A percentile compares a stretch with the other conserved stretches of the same genome.
These are phyloP conservation scores for Claviceps digitariae DNA, from an alignment of 2,329 filamentous ascomycete genomes.

Conservation along the genomic window DNA sequence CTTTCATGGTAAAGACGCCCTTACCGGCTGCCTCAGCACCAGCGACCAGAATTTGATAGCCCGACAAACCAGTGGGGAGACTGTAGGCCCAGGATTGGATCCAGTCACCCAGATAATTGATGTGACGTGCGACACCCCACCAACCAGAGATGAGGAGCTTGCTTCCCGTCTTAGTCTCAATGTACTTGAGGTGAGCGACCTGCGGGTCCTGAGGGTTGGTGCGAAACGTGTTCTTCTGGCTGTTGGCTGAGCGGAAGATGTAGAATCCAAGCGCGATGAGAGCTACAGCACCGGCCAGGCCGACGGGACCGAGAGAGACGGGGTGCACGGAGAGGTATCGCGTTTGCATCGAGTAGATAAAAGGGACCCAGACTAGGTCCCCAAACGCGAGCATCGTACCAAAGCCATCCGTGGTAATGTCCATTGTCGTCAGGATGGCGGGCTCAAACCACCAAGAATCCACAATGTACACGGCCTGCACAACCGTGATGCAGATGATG, in stretches of 20 bases:
- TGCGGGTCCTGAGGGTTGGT: constrained; percentile 70
- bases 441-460: constrained; percentile 81
- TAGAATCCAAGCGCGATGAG: constrained; percentile 65
- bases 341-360: constrained; percentile 72
- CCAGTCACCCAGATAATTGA: constrained; percentile 96
- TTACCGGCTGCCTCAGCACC: constrained; percentile 32
- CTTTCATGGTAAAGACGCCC: constrained; percentile 41
- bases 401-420: constrained; percentile 85
- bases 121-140: constrained; percentile 86
- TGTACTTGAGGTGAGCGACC: constrained; percentile 69
- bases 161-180: constrained; percentile 71
- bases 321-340: constrained; percentile 78
- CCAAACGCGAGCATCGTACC: constrained; percentile 92
- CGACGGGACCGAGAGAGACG: constrained; percentile 56
- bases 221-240: constrained; percentile 88
- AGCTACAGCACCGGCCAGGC: constrained; percentile 49
- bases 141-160: constrained; percentile 75
- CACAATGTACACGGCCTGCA: constrained; percentile 72
- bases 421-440: constrained; percentile 83
- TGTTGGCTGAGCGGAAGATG: constrained; percentile 90
- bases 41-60: constrained; percentile 56
- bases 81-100: constrained; percentile 85
- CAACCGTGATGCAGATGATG: constrained; percentile 62
- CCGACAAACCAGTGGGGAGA: constrained; percentile 72
- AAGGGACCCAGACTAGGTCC: constrained; percentile 86